Percentiles rank a stretch among this genome's conserved stretches.
Evolutionary conservation across 2,329 filamentous ascomycete genomes (phyloP).

Genomic region (Apiospora marii): DNA sequence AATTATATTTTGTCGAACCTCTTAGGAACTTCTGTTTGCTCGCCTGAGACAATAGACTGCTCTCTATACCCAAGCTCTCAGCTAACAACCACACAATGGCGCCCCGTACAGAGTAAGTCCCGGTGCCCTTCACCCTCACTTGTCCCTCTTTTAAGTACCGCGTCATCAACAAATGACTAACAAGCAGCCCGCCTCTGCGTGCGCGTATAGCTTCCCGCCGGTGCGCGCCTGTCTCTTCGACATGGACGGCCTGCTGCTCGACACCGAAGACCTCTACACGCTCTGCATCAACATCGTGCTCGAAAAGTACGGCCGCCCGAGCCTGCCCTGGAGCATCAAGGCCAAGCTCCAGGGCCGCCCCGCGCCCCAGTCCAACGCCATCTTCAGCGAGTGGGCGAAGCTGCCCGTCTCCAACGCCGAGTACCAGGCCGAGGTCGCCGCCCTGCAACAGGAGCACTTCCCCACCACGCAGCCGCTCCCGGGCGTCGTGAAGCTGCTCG

Average conservation of each 20-base stretch:
- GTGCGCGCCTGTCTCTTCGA: slow-evolving; percentile 95
- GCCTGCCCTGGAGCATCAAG: slow-evolving; percentile 93
- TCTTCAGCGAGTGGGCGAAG: slow-evolving; percentile 81
- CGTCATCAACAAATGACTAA: slow-evolving; percentile 27
- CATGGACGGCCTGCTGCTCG: slow-evolving; percentile 96
- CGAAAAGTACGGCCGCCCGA: slow-evolving; percentile 73
- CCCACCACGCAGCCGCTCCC: slow-evolving; percentile 78
- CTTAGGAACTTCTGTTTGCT: neutral
- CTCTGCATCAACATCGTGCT: slow-evolving; percentile 84
- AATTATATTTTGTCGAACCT: neutral
- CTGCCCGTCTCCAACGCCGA: slow-evolving; percentile 78
- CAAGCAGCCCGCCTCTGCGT: neutral
- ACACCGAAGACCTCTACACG: slow-evolving; percentile 92
- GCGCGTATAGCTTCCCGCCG: slow-evolving; percentile 69
- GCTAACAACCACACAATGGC: slow-evolving; percentile 45
- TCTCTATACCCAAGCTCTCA: neutral
- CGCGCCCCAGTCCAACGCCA: slow-evolving; percentile 58
- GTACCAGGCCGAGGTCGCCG: slow-evolving; percentile 66
- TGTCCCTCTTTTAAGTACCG: neutral
- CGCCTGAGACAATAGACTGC: neutral
- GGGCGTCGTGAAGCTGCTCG: slow-evolving; percentile 75
- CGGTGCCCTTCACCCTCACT: slow-evolving; percentile 25
- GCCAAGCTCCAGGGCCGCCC: slow-evolving; percentile 77
- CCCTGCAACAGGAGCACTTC: slow-evolving; percentile 76
- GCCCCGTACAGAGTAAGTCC: slow-evolving; percentile 53